A percentile compares a stretch with the other conserved stretches of the same genome.
These are phyloP conservation scores for Phyllosticta citrichinensis DNA, from an alignment of 2,329 filamentous ascomycete species.

Conservation along the genomic window DNA sequence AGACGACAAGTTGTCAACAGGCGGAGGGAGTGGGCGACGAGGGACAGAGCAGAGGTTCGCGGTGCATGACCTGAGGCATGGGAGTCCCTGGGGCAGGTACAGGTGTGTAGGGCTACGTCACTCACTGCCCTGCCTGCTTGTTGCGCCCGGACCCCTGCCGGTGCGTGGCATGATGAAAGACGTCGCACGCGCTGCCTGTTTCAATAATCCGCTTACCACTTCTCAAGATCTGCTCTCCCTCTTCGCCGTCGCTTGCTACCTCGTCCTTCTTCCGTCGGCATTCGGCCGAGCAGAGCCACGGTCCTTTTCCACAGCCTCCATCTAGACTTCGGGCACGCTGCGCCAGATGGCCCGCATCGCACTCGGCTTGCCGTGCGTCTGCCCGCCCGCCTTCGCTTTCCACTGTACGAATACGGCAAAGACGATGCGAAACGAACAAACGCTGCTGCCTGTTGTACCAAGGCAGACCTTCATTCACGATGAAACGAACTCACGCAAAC, in stretches of 20 bases:
- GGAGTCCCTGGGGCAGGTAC: background rate
- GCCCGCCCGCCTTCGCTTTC: background rate
- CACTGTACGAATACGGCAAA: background rate
- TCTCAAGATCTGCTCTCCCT: background rate
- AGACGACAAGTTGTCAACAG: background rate
- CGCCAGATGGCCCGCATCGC: background rate
- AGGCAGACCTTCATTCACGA: background rate
- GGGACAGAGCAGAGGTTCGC: too few species aligned
- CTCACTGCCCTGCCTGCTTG: background rate
- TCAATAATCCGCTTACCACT: background rate
- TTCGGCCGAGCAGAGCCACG: background rate
- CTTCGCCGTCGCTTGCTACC: background rate
- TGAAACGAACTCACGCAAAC: background rate
- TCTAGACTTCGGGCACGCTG: background rate
- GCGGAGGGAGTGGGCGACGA: background rate
- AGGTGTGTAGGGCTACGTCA: background rate
- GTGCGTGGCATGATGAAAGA: background rate
- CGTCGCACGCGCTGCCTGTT: background rate
- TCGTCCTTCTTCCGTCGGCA: background rate
- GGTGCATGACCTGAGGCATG: background rate
- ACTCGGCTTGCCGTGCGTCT: background rate
- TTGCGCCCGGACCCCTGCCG: background rate
- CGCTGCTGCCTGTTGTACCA: background rate
- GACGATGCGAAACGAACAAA: background rate
- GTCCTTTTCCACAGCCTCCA: background rate